These are phyloP conservation scores for Tulasnella sp. DNA, from an alignment of 768 basidiomycete genomes.

Conservation along the genomic window DNA sequence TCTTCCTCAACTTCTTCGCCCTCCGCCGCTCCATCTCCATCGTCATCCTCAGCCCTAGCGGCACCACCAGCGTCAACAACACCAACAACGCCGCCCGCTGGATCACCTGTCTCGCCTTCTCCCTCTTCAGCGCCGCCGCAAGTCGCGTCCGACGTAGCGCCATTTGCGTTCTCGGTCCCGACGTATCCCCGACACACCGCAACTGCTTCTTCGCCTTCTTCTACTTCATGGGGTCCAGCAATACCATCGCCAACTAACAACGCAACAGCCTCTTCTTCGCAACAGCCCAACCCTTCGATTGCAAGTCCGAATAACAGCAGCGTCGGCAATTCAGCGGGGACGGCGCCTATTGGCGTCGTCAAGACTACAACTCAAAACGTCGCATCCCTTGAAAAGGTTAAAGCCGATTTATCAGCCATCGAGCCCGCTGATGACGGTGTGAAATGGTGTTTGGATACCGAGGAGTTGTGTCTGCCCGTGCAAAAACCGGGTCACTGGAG, in stretches of 20 bases:
- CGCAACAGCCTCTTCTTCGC: background rate
- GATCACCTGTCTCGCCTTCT: background rate
- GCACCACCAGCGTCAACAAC: background rate
- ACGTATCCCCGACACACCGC: background rate
- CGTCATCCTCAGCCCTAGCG: slow-evolving; percentile 19
- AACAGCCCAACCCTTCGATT: background rate
- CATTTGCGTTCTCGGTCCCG: slow-evolving; percentile 7
- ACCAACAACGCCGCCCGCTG: background rate
- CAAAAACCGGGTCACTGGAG: slow-evolving; percentile 68
- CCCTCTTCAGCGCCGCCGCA: background rate
- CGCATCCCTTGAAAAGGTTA: slow-evolving; percentile 49
- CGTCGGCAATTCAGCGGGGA: background rate
- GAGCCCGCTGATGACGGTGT: background rate
- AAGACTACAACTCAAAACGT: slow-evolving; percentile 53
- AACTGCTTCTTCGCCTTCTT: background rate
- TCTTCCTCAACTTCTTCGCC: slow-evolving; percentile 28
- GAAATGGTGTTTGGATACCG: slow-evolving; percentile 3
- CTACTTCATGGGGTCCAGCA: background rate
- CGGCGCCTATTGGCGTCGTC: slow-evolving; percentile 24
- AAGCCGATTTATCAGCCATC: slow-evolving; percentile 51
- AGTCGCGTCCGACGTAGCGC: background rate
- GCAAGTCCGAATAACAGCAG: background rate
- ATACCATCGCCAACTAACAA: background rate
- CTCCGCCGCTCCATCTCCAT: slow-evolving; percentile 28
- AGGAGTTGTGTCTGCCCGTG: slow-evolving; percentile 54